Base-by-base conservation (phyloP, 192 early-diverging fungal species). In the Funneliformis geosporum region DNA sequence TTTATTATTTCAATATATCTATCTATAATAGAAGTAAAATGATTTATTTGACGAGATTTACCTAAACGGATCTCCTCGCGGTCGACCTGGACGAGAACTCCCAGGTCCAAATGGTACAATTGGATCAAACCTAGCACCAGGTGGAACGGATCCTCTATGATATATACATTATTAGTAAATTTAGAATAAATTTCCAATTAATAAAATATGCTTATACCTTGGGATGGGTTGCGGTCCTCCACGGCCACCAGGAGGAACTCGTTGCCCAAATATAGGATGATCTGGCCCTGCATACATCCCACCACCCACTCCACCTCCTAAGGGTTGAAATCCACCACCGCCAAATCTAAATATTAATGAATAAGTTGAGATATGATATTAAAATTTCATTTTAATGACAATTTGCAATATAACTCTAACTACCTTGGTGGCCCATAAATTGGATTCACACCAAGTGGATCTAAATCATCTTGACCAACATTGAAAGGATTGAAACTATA, bases 41-140 rank as follows among this genome's bases (percentile, higher is more conserved):
- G 21, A 21, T 55, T 55, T 55, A 3, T 55, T 38, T 76, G 62
- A 72, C 42, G 59, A 43, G 16, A 67, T 50, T 81, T 80, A 84
- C 79, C 76, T 81, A 59, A 60, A 62, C 2, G 78, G 75, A 25
- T 85, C 84, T 39, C 87, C 78, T 40, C 78, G 73, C 33, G 33
- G 33, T 2, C 33, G 33, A 46, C 89, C 33, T 33, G 33, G 33
- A 33, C 80, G 69, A 50, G 85, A 80, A 23, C 79, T 76, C n/a
- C 66, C 59, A 8, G 80, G 72, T 16, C 90, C 93, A 80, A 94
- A 94, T 12, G 96, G 96, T 18, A 88, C 89, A 78, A 97, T 95
- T 8, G 96, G 96, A 82, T 98, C 95, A 84, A 96, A 98, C 25
- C 96, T 88, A 11, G 96, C 96, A 28, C 95, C 95, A 14, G 95